Conservation (phyloP, 2,329 filamentous ascomycete species). For the Aquanectria penicillioides region DNA sequence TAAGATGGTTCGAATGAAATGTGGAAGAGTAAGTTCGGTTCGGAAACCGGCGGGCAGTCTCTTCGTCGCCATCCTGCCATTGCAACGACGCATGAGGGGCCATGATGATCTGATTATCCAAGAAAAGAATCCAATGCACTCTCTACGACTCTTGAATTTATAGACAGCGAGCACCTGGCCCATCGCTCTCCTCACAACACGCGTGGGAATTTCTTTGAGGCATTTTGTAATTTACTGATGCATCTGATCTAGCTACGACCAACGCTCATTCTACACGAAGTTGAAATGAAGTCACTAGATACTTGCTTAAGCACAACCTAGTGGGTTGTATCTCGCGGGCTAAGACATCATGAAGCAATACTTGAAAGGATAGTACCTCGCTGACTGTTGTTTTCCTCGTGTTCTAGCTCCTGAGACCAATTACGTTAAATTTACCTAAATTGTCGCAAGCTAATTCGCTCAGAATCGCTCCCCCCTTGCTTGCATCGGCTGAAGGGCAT, state of each 20-base stretch:
- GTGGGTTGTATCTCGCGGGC: not conserved
- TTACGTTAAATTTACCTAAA: slow-evolving; percentile 7
- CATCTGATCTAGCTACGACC: not conserved
- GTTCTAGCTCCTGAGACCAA: not conserved
- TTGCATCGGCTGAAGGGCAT: not conserved
- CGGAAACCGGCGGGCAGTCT: not conserved
- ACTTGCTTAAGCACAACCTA: not conserved
- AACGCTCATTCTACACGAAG: not conserved
- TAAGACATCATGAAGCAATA: not conserved
- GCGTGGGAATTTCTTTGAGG: not conserved
- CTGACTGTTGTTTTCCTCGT: not conserved
- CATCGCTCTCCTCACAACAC: too few relatives aligned
- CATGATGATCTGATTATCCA: not conserved
- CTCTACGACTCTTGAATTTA: not conserved
- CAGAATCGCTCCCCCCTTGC: not conserved
- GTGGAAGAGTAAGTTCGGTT: slow-evolving; percentile 59
- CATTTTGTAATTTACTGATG: not conserved
- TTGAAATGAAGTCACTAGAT: not conserved
- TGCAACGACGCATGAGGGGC: not conserved
- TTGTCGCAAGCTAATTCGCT: not conserved
- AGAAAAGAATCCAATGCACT: not conserved
- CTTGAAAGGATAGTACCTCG: not conserved
- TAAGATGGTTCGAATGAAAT: slow-evolving; percentile 71
- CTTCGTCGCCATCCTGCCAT: slow-evolving; percentile 28
- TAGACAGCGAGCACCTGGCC: not conserved